Evolutionary conservation across 163 green algal species (phyloP), one percentile per base, ranked within the genome.

Genomic region (Smithsoniella earleae): DNA sequence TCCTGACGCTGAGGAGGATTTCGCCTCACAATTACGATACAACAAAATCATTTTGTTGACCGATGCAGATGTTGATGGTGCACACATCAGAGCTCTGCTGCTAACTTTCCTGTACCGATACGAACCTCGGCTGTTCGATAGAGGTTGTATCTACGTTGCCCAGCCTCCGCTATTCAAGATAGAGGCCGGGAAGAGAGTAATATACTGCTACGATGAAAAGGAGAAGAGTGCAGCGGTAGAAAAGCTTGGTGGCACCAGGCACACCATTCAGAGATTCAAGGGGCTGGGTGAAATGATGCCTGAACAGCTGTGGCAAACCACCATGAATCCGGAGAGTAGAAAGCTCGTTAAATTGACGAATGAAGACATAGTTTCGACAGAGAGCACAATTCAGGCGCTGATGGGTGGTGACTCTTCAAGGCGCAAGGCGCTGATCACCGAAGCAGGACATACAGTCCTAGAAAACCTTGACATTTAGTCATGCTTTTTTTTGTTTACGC

Each of bases 241-340:
- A 34, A 20, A 13, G 22, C 28, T 62, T 0, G 27, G 16, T 36
- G 43, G 25, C 52, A 37, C 2, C 36, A 66, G 34, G 18, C 62
- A 79, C 2, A 74, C 38, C 10, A 49, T 82, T 31, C 77, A 82
- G 49, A 62, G 85, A 18, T 92, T 92, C 81, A 91, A 96, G 83
- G 92, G 93, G 2, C 82, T 99, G 66, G 94, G 94, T 3, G 95
- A 99, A 86, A 99, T 99, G 95, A 98, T 97, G 92, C 93, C 95
- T 6, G 77, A 95, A 77, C 92, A 98, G 85, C 87, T 99, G 44
- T 98, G 94, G 95, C 64, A 85, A 8, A 99, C 95, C 2, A 99
- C 95, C 1, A 78, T 99, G 28, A 87, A 98, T 85, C 95, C 95
- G 1, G 78, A 77, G 2, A 87, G 69, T 0, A 83, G 93, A 36